Conservation (phyloP, 805 yeast genomes). For the Metschnikowia dekortorum region DNA sequence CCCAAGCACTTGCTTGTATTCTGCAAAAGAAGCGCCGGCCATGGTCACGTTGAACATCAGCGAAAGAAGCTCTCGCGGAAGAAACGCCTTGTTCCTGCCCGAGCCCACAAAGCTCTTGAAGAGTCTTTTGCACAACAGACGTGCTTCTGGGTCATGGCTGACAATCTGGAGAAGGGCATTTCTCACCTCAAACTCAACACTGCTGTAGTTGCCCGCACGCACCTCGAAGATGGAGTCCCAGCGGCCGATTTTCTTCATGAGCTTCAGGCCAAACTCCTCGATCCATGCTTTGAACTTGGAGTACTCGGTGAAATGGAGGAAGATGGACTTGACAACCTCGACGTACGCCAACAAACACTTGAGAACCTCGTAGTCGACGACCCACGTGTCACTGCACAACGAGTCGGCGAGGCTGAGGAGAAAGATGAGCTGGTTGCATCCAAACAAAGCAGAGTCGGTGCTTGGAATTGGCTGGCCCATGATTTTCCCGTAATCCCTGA, state of each 20-base stretch:
- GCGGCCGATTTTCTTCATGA: conserved; percentile 21
- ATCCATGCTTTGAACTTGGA: conserved; percentile 22
- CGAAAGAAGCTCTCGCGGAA: conserved; percentile 48
- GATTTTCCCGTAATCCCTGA: conserved; percentile 38
- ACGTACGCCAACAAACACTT: conserved; percentile 31
- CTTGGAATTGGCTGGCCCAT: conserved; percentile 25
- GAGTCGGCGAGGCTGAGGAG: conserved; percentile 28
- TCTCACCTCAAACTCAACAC: conserved; percentile 42
- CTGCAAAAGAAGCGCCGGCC: conserved; percentile 37
- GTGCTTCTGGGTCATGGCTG: conserved; percentile 22
- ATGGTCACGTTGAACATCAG: conserved; percentile 42
- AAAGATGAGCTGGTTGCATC: conserved; percentile 18
- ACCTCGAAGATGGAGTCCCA: conserved; percentile 23
- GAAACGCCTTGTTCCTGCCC: conserved; percentile 46
- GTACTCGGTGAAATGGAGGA: conserved; percentile 28
- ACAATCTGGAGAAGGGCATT: conserved; percentile 41
- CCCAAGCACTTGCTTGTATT: conserved; percentile 57
- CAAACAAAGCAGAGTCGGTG: conserved; percentile 22
- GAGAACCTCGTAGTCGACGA: conserved; percentile 30
- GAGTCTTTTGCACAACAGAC: conserved; percentile 33
- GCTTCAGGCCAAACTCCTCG: conserved; percentile 11
- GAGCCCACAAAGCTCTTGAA: conserved; percentile 44
- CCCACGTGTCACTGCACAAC: conserved; percentile 20
- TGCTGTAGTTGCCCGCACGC: conserved; percentile 14
- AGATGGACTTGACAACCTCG: conserved; percentile 29